phyloP scores from a whole-genome alignment of 306 rosid species.

The Hippophae rhamnoides region DNA sequence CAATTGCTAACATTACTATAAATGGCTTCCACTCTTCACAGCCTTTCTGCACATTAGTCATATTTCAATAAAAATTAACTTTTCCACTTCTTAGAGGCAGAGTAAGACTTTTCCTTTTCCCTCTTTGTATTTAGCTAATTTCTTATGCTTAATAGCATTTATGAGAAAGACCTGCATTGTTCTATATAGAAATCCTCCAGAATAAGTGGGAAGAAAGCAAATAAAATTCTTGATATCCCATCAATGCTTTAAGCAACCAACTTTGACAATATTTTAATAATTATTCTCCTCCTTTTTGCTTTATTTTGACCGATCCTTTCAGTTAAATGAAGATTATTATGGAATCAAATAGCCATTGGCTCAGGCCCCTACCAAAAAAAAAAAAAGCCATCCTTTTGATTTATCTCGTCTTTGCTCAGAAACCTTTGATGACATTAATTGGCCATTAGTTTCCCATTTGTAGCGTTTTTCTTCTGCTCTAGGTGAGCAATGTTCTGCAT shows the following conservation, averaged over 20 bases:
- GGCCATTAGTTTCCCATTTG: conserved; percentile 42
- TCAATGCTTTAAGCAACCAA: conserved; percentile 56
- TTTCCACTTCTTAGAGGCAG: conserved; percentile 12
- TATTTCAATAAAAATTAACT: neutral
- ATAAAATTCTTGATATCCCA: conserved; percentile 58
- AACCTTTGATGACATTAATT: conserved; percentile 11
- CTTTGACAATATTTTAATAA: conserved; percentile 29
- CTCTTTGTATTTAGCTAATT: neutral
- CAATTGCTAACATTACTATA: conserved; percentile 59
- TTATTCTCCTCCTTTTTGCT: conserved; percentile 29
- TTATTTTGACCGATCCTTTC: conserved; percentile 41
- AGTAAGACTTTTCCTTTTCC: conserved; percentile 19
- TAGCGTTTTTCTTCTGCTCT: conserved; percentile 1
- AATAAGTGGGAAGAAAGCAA: conserved; percentile 65
- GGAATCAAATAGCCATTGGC: conserved; percentile 18
- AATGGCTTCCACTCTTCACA: conserved; percentile 75
- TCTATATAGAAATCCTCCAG: conserved; percentile 27
- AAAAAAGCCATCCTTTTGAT: conserved; percentile 18
- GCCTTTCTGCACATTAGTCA: conserved; percentile 10
- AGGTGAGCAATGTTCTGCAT: conserved; percentile 4
- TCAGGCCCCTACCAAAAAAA: conserved; percentile 9
- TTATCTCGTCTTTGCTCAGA: neutral
- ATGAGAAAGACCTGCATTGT: conserved; percentile 12
- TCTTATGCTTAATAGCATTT: conserved; percentile 16
- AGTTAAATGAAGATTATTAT: conserved; percentile 17